Base-by-base conservation (phyloP, 2,329 filamentous ascomycete genomes). In the Davidsoniella virescens region DNA sequence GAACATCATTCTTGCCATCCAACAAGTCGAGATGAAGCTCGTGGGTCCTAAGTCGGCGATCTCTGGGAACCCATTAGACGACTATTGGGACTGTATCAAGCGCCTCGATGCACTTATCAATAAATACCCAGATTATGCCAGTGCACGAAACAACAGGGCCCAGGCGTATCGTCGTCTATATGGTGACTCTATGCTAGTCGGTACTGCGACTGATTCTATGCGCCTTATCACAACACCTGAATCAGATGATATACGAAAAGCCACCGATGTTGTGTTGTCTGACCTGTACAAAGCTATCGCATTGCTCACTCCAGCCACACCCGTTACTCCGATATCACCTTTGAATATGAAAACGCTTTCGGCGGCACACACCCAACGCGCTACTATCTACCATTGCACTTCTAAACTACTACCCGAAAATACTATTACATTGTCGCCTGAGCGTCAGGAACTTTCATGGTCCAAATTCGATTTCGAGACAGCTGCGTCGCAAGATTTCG, bases 71-170 rank as follows among this genome's bases (percentile, higher is more conserved):
- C 64, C 69, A 3, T 57, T 68, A 26, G 58, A 63, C 1, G 66
- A 65, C 38, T 80, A 78, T 57, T 65, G 62, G 23, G 54, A 63
- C 36, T 70, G 69, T 49, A 61, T 79, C 16, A 60, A 62, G 8
- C 62, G 66, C 5, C 65, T 88, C 4, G 69, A 71, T 26, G 59
- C 63, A 2, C 67, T 87, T 29, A 73, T 87, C 39, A 58, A 66
- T 2, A 63, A 72, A 20, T 61, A 76, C 49, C 80, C 83, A 2
- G 63, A 66, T 29, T 88, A 88, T 62, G 82, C 83, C 18, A 84
- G 80, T 55, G 81, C 78, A 5, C 73, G 77, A 52, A 83, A 87
- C 61, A 88, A 90, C 63, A 72, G 83, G 46, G 84, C 80, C 2
- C 84, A 88, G 61, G 71, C 80, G 7, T 57, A 73, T 26, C 67